Base-by-base conservation (phyloP, 768 basidiomycete genomes). In the Multifurca ochricompacta region DNA sequence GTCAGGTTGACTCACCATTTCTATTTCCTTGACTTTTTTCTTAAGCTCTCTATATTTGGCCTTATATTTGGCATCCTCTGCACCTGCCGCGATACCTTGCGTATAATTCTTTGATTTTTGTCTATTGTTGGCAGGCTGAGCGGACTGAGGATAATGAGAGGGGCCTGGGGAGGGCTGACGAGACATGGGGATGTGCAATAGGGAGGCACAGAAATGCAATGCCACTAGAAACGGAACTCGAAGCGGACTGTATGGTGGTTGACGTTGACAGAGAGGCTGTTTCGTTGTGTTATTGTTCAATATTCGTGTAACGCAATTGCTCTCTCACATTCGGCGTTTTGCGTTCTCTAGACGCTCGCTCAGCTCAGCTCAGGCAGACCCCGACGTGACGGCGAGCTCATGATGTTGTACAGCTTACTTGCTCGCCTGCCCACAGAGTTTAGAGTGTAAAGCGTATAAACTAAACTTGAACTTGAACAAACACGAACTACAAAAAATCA, bases 1-100 rank as follows among this genome's bases (percentile, higher is more conserved):
- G 18, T 37, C 31, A 40, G 34, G 37, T 39, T 8, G 62, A 79
- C 85, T 62, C 56, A 89, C 90, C 30, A 75, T 69, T 71, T 92
- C 90, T 59, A 91, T 86, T 69, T 91, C 88, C 66, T 82, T 85
- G 54, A 91, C 88, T 72, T 90, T 91, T 70, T 83, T 79, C 69
- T 88, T 91, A 59, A 92, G 74, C 54, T 92, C 89, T 68, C 82
- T 88, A 73, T 91, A 92, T 70, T 91, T 91, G 64, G 80, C 78
- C 56, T 87, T 85, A 67, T 91, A 92, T 70, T 89, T 91, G 65
- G 79, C 80, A 69, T 91, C 89, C 66, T 91, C 88, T 18, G 84
- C 86, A 63, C 85, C 83, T 25, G 85, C 85, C 35, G 85, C 78
- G 59, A 87, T 85, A 58, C 83, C 85, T 19, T 80, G 71, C 18